A percentile compares a stretch with the other conserved stretches of the same genome.
phyloP scores from a whole-genome alignment of 2,329 filamentous ascomycete species.

The Neodidymelliopsis sp. region DNA sequence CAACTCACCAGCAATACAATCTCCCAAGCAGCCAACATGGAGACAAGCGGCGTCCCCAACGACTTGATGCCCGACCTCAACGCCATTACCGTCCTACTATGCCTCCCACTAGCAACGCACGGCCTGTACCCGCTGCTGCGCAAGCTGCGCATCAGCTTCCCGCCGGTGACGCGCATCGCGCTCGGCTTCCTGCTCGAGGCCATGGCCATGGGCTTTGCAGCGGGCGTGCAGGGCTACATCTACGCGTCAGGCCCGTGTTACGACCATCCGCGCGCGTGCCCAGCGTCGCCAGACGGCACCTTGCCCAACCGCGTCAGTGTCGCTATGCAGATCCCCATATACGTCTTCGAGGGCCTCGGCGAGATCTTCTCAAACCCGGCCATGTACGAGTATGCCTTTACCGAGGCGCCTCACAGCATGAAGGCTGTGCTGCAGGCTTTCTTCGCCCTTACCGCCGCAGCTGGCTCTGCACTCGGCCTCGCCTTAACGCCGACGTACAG shows the following conservation, averaged over 20 bases:
- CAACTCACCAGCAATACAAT: slow-evolving; percentile 7
- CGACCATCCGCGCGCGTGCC: slow-evolving; percentile 47
- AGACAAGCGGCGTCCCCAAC: slow-evolving; percentile 2
- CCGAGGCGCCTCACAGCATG: slow-evolving; percentile 51
- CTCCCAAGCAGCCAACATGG: slow-evolving; percentile 8
- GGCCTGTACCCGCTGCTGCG: slow-evolving; percentile 28
- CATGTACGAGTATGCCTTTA: slow-evolving; percentile 51
- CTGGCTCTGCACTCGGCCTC: slow-evolving; percentile 36
- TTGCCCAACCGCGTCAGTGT: slow-evolving; percentile 48
- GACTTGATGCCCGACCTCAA: slow-evolving; percentile 8
- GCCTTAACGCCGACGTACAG: slow-evolving; percentile 36
- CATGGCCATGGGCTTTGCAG: slow-evolving; percentile 31
- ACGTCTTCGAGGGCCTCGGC: slow-evolving; percentile 45
- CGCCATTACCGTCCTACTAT: slow-evolving; percentile 4
- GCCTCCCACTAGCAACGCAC: background rate
- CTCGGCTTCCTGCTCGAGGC: slow-evolving; percentile 27
- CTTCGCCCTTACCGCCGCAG: slow-evolving; percentile 29
- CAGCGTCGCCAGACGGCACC: slow-evolving; percentile 25
- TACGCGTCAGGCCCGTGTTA: slow-evolving; percentile 40
- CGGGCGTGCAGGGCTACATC: slow-evolving; percentile 35
- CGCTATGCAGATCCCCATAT: slow-evolving; percentile 49
- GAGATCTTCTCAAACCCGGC: slow-evolving; percentile 53
- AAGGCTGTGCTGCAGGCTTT: slow-evolving; percentile 40
- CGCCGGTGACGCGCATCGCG: slow-evolving; percentile 31
- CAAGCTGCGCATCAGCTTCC: slow-evolving; percentile 23